Base-by-base conservation (phyloP, 305 asterid genomes). In the Rubia balearica region DNA sequence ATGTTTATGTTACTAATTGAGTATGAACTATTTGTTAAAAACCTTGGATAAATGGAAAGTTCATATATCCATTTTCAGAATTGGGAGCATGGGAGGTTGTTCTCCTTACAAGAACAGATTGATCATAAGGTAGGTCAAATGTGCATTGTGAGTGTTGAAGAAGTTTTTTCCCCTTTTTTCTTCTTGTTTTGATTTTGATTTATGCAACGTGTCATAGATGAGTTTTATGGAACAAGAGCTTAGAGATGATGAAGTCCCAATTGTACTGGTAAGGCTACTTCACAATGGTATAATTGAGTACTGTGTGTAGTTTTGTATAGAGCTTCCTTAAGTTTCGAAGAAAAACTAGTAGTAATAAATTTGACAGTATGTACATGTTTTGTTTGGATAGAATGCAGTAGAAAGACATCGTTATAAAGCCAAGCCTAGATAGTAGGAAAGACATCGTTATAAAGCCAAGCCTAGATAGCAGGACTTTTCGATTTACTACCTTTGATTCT, bases 91-190 rank as follows among this genome's bases (percentile, higher is more conserved):
- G 92, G 89, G 76, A 85, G 81, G 86, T 64, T 93, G 85, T 93
- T 91, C 79, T 93, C 98, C 53, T 78, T 93, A 77, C 89, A 93
- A 81, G 98, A 91, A 77, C 97, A 93, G 82, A 83, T 88, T 72
- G 83, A 87, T 79, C 96, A 86, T 74, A 93, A 93, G 97, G 98
- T 93, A 77, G 71, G 24, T 36, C 62, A 46, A 72, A 27, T 24
- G 13, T 64, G 64, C 75, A 70, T 42, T 76, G 60, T 69, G 55
- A 61, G 42, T 12, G 70, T 66, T 40, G 63, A 7, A 13, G 22
- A 40, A 38, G 41, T 30, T 10, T 19, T 19, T 3, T 59, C 42
- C 36, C 65, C 51, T 68, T 60, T 69, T 68, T 63, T 45, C 0
- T 0, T 56, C 30, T 1, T 55, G 68, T 51, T 53, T 66, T 56